Evolutionary conservation across 2,329 filamentous ascomycete species (phyloP).

Genomic region (Fusarium haematococcum): DNA sequence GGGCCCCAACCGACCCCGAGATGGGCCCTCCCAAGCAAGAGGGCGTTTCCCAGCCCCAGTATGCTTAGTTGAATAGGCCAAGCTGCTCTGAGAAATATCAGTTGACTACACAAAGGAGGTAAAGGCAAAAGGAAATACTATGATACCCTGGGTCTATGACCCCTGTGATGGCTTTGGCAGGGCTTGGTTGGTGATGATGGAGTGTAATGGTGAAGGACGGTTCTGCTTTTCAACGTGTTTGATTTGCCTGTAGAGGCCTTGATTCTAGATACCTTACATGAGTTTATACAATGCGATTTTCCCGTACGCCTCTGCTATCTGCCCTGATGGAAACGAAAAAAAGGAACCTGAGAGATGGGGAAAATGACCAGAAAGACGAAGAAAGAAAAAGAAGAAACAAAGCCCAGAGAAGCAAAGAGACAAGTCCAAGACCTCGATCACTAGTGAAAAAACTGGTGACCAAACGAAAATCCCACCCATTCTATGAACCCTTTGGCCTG

Average conservation of each 20-base stretch:
- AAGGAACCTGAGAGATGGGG: neutral
- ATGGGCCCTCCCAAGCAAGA: constrained; percentile 29
- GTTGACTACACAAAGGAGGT: neutral
- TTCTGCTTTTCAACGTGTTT: neutral
- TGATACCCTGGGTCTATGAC: constrained; percentile 1
- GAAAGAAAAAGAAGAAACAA: neutral
- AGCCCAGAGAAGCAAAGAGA: neutral
- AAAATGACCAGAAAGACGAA: neutral
- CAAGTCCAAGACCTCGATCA: no score
- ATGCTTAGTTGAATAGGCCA: neutral
- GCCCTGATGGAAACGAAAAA: neutral
- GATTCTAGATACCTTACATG: neutral
- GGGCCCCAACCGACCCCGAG: constrained; percentile 22
- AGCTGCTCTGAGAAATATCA: neutral
- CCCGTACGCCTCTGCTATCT: neutral
- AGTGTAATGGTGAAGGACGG: neutral
- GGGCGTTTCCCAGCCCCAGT: neutral
- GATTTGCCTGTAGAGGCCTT: neutral
- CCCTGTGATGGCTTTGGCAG: neutral
- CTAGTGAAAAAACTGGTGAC: neutral
- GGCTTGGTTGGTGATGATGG: neutral
- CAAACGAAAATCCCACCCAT: neutral
- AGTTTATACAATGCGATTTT: neutral
- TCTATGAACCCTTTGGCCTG: neutral
- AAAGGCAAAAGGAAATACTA: neutral